phyloP scores from a whole-genome alignment of 2,329 filamentous ascomycete species.

The Nannizziopsis arthrosporioides region DNA sequence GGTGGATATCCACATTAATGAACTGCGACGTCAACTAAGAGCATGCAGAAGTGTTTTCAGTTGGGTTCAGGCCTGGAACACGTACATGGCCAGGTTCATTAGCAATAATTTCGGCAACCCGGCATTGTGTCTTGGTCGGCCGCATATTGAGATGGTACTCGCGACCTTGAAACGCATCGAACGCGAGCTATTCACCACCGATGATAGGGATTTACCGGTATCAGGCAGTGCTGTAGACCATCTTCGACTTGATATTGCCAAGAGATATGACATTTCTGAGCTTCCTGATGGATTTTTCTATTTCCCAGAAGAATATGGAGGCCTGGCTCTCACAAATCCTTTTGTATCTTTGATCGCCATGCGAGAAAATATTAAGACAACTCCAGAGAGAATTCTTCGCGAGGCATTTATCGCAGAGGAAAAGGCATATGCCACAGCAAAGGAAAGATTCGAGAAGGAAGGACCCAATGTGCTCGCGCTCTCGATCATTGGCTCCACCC shows the following conservation, averaged over 20 bases:
- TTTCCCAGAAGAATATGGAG: constrained; percentile 42
- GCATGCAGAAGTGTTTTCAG: constrained; percentile 46
- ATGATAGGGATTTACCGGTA: constrained; percentile 15
- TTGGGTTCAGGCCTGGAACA: constrained; percentile 51
- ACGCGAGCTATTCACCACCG: constrained; percentile 36
- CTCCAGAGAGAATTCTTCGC: constrained; percentile 25
- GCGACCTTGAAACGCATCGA: constrained; percentile 44
- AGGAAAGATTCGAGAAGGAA: constrained; percentile 24
- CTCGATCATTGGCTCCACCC: neutral
- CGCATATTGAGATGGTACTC: constrained; percentile 46
- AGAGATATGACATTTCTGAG: constrained; percentile 41
- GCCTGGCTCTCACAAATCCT: constrained; percentile 41
- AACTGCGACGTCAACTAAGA: constrained; percentile 48
- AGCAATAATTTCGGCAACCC: constrained; percentile 47
- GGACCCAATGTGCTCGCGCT: constrained; percentile 14
- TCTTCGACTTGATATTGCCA: constrained; percentile 41
- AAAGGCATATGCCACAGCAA: constrained; percentile 41
- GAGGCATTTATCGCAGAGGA: constrained; percentile 37
- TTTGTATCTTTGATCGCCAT: constrained; percentile 40
- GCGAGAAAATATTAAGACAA: constrained; percentile 32
- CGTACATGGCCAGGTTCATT: constrained; percentile 47
- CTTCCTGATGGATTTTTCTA: constrained; percentile 44
- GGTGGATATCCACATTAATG: constrained; percentile 49
- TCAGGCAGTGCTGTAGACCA: constrained; percentile 42
- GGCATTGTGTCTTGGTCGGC: constrained; percentile 43